Percentiles rank a stretch among this genome's conserved stretches.
These are phyloP conservation scores for Eutrema japonicum DNA, from an alignment of 345 rosid genomes.

Conservation along the genomic window DNA sequence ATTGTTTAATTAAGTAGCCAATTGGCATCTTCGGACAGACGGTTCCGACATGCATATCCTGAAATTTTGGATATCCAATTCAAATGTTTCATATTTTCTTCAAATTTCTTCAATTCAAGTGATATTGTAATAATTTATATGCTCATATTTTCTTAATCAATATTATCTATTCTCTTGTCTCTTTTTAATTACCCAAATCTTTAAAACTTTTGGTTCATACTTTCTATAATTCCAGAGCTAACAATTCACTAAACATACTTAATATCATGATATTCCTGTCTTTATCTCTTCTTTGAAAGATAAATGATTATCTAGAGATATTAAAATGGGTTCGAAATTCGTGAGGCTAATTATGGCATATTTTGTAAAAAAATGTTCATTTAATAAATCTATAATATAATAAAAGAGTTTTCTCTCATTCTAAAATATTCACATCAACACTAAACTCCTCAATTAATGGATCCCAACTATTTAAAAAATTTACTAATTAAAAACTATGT, in stretches of 20 bases:
- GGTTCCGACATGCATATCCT: constrained; percentile 39
- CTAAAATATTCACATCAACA: no score
- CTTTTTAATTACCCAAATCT: not conserved
- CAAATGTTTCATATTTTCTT: constrained; percentile 9
- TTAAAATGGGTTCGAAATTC: no score
- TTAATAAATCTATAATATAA: no score
- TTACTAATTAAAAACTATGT: no score
- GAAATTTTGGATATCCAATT: constrained; percentile 26
- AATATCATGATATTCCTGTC: constrained; percentile 4
- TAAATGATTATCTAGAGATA: no score
- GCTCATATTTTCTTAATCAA: constrained; percentile 9
- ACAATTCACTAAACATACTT: not conserved
- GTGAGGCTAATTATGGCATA: no score
- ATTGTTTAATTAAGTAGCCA: not conserved
- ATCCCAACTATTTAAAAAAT: no score
- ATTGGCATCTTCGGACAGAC: constrained; percentile 28
- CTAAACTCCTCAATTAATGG: no score
- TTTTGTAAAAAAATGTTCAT: no score
- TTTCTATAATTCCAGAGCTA: constrained; percentile 13
- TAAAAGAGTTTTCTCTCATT: no score
- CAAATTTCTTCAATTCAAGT: constrained; percentile 1
- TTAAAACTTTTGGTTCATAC: not conserved
- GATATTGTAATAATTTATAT: not conserved
- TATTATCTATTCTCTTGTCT: constrained; percentile 2
- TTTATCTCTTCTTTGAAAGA: not conserved